A percentile compares a stretch with the other conserved stretches of the same genome.
phyloP scores from a whole-genome alignment of 495 filamentous ascomycete species.

The Xeromyces bisporus region DNA sequence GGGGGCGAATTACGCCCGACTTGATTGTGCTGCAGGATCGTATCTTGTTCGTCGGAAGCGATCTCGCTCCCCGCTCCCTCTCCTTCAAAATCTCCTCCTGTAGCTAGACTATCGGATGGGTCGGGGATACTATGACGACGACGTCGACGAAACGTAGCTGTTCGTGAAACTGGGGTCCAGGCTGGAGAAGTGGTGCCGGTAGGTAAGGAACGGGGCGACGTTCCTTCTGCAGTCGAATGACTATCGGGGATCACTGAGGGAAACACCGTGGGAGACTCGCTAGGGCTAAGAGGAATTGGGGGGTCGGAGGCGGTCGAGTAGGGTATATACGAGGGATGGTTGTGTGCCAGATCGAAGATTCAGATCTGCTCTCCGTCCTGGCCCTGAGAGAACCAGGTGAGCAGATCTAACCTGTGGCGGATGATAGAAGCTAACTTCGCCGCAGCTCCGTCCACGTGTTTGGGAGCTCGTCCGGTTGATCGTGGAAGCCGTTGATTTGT shows the following conservation, averaged over 20 bases:
- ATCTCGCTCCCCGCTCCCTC: constrained; percentile 14
- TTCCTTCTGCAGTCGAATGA: constrained; percentile 3
- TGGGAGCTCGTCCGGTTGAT: constrained; percentile 8
- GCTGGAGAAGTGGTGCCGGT: not conserved
- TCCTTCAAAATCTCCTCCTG: constrained; percentile 10
- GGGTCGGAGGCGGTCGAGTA: constrained; percentile 44
- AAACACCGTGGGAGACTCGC: constrained; percentile 9
- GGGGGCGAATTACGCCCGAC: constrained; percentile 26
- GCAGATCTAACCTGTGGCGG: constrained; percentile 25
- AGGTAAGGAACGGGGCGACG: not conserved
- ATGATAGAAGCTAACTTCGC: constrained; percentile 7
- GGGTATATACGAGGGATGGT: constrained; percentile 26
- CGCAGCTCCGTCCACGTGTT: constrained; percentile 7
- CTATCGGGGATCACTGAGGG: constrained; percentile 6
- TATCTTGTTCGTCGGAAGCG: constrained; percentile 10
- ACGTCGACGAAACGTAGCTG: constrained; percentile 14
- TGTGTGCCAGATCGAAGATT: constrained; percentile 48
- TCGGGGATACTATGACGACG: constrained; percentile 16
- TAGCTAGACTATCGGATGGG: constrained; percentile 4
- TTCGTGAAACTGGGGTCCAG: constrained; percentile 2
- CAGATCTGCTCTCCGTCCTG: constrained; percentile 31
- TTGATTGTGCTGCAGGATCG: constrained; percentile 10
- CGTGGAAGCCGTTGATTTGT: no score
- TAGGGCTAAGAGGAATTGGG: constrained; percentile 31
- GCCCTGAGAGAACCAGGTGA: constrained; percentile 36